Evolutionary conservation across 495 filamentous ascomycete genomes (phyloP), one percentile per base, ranked within the genome.

Genomic region (Clohesyomyces aquaticus): DNA sequence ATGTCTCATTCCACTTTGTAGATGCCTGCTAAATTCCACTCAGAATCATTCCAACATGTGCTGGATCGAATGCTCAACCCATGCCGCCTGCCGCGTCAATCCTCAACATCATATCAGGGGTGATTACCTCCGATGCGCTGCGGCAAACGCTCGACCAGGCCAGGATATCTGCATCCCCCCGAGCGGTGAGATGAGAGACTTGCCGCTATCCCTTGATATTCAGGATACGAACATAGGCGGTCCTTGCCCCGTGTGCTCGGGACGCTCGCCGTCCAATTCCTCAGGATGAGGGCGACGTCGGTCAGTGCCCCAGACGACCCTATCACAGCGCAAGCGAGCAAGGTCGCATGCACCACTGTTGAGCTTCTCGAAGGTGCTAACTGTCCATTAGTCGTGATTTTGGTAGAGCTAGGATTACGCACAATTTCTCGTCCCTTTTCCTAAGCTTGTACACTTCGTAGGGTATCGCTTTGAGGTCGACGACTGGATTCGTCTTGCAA

Each of bases 21-120:
- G n/a, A 14, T 4, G n/a, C 51, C 27, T 19, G 18, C 18, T 12
- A 19, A 11, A 56, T 27, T 60, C 46, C 51, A 60, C 46, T 50
- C 46, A 60, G 41, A 12, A 50, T 46, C 51, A 51, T 46, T 29
- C 46, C 46, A 50, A 60, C 23, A 60, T 60, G 56, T 60, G 56
- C 56, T 42, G 38, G 35, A 60, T 60, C 22, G 3, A 23, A 23
- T 11, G 27, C 43, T 50, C 9, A 60, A 49, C 56, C n/a, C 51
- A 60, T 60, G 56, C 56, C 25, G 21, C 19, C 21, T 60, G 56
- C 51, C 56, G 56, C 56, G 26, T 42, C 23, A 59, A 46, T 42
- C 41, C 55, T 46, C 35, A 46, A n/a, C 55, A 59, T 28, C 35
- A 59, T 21, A 23, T 48, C 27, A 22, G 42, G 56, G 25, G 25